Evolutionary conservation across 257 asterid genomes (phyloP).

Genomic region (Galeopsis tetrahit): DNA sequence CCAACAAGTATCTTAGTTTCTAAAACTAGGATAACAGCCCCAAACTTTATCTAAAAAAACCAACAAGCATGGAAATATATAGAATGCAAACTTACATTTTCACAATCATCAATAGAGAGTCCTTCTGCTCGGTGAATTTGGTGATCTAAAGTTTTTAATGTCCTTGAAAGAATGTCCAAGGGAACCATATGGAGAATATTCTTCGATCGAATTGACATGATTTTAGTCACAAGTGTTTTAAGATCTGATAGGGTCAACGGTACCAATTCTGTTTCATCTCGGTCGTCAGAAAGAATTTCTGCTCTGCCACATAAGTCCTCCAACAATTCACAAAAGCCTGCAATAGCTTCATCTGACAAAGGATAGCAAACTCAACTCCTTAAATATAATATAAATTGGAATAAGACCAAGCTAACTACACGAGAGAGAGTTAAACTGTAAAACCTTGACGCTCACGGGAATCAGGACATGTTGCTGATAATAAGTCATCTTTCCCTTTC

Average conservation of each 20-base stretch:
- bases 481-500: slow-evolving; percentile 60
- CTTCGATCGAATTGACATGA: slow-evolving; percentile 74
- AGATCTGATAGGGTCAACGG: slow-evolving; percentile 76
- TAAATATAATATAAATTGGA: slow-evolving; percentile 18
- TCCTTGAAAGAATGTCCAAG: slow-evolving; percentile 71
- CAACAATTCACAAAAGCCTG: slow-evolving; percentile 68
- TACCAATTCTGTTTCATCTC: slow-evolving; percentile 86
- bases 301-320: slow-evolving; percentile 85
- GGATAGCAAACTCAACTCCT: slow-evolving; percentile 34
- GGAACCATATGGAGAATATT: slow-evolving; percentile 74
- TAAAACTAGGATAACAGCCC: slow-evolving; percentile 32
- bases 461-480: slow-evolving; percentile 57
- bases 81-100: slow-evolving; percentile 63
- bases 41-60: slow-evolving; percentile 10
- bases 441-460: slow-evolving; percentile 78
- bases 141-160: slow-evolving; percentile 78
- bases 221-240: slow-evolving; percentile 72
- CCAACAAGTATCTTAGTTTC: slow-evolving; percentile 24
- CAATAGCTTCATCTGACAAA: slow-evolving; percentile 67
- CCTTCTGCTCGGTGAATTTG: slow-evolving; percentile 99
- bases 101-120: slow-evolving; percentile 79
- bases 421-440: slow-evolving; percentile 25
- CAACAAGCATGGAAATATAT: slow-evolving; percentile 31
- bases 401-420: slow-evolving; percentile 14
- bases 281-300: slow-evolving; percentile 70